Evolutionary conservation across 2,329 filamentous ascomycete species (phyloP).

Genomic region (Moelleriella libera): DNA sequence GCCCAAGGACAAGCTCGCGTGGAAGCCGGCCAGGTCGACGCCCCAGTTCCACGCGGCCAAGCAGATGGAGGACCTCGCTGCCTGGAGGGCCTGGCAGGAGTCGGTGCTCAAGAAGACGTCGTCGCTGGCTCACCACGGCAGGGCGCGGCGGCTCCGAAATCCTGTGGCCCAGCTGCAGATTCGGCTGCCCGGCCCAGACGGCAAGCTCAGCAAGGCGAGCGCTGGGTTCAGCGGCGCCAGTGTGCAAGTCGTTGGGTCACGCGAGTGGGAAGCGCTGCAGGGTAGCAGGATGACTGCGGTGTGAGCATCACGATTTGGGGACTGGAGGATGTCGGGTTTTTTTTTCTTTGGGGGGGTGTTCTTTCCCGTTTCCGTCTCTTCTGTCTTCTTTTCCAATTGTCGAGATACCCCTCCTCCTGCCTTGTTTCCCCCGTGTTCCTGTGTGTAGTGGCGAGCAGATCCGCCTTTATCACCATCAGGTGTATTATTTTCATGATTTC

Average conservation of each 20-base stretch:
- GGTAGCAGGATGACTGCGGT: conserved; percentile 21
- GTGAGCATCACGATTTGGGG: conserved; percentile 4
- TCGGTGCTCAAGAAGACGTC: conserved; percentile 39
- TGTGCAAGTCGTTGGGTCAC: conserved; percentile 37
- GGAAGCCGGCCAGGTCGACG: conserved; percentile 50
- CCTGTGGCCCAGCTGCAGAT: conserved; percentile 36
- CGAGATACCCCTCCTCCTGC: too few relatives aligned
- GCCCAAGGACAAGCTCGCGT: conserved; percentile 46
- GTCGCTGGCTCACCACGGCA: conserved; percentile 16
- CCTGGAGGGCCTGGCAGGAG: conserved; percentile 44
- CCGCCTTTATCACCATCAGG: too few relatives aligned
- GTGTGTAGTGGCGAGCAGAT: too few relatives aligned
- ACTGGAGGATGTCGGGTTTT: too few relatives aligned
- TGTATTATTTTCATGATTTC: too few relatives aligned
- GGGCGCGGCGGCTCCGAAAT: conserved; percentile 9
- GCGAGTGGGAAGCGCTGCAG: conserved; percentile 41
- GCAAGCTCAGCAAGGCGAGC: conserved; percentile 23
- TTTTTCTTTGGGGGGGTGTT: too few relatives aligned
- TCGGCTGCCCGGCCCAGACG: conserved; percentile 29
- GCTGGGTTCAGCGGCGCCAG: conserved; percentile 12
- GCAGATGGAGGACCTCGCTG: conserved; percentile 50
- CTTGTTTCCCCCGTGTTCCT: too few relatives aligned
- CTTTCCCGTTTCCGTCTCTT: too few relatives aligned
- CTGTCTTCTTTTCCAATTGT: too few relatives aligned
- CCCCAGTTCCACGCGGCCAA: conserved; percentile 52